Evolutionary conservation across 2,329 filamentous ascomycete species (phyloP).

Genomic region (Colletotrichum salicis): DNA sequence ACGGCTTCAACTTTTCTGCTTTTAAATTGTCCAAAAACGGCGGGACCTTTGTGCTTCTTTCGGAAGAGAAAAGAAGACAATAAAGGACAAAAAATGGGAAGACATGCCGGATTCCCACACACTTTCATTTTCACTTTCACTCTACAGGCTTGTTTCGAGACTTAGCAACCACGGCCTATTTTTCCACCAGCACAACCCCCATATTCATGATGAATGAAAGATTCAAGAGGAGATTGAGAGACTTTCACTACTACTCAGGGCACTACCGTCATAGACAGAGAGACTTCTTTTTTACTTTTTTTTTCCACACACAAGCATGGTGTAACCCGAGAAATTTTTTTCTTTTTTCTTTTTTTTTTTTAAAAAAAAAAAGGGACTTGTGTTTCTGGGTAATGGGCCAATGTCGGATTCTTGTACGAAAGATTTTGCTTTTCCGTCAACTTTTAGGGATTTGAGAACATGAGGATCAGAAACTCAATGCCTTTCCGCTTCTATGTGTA

Average conservation of each 20-base stretch:
- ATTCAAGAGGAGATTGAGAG: constrained; percentile 36
- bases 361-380: constrained; percentile 32
- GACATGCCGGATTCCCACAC: constrained; percentile 24
- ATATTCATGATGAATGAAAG: constrained; percentile 34
- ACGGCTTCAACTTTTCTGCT: background rate
- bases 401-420: constrained; percentile 34
- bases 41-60: constrained; percentile 34
- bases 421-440: constrained; percentile 23
- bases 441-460: constrained; percentile 21
- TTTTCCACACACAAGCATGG: constrained; percentile 33
- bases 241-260: constrained; percentile 36
- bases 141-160: constrained; percentile 40
- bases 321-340: constrained; percentile 36
- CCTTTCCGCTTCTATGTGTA: background rate
- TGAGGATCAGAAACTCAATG: constrained; percentile 7
- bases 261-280: constrained; percentile 37
- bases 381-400: constrained; percentile 32
- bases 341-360: no score
- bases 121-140: constrained; percentile 32
- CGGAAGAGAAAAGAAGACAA: constrained; percentile 29
- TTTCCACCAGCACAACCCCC: background rate
- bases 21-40: constrained; percentile 32
- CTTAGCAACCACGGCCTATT: constrained; percentile 36
- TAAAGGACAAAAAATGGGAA: constrained; percentile 22
- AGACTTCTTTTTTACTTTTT: constrained; percentile 28